Percentiles rank a stretch among this genome's conserved stretches.
These are phyloP conservation scores for Yamadazyma diospyri DNA, from an alignment of 1,139 yeast genomes.

Conservation along the genomic window DNA sequence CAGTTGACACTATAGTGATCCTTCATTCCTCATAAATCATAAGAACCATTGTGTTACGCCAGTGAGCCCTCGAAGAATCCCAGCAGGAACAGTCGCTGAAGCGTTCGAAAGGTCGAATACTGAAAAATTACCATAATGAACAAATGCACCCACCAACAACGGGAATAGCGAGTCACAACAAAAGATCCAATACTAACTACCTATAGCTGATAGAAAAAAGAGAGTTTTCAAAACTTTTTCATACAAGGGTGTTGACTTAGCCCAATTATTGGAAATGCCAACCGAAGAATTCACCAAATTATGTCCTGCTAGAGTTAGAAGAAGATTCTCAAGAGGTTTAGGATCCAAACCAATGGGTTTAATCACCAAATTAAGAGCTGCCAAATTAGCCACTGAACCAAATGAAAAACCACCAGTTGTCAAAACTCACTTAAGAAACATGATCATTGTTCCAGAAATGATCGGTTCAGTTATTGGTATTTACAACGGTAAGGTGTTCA, in stretches of 20 bases:
- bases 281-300: constrained; percentile 96
- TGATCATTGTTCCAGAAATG: constrained; percentile 99
- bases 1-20: too few species aligned
- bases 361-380: constrained; percentile 97
- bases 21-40: neutral
- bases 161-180: too few species aligned
- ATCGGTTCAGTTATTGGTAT: constrained; percentile 98
- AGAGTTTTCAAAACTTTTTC: constrained; percentile 95
- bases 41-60: too few species aligned
- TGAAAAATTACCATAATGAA: too few species aligned
- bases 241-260: constrained; percentile 98
- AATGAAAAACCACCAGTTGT: constrained; percentile 97
- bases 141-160: too few species aligned
- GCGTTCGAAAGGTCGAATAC: too few species aligned
- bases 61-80: too few species aligned
- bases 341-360: constrained; percentile 95
- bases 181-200: too few species aligned
- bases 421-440: constrained; percentile 99
- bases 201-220: constrained; percentile 70
- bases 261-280: constrained; percentile 89
- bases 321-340: constrained; percentile 98
- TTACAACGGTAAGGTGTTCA: constrained; percentile 99
- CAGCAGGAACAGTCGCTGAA: too few species aligned
- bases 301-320: constrained; percentile 98
- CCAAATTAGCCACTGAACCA: constrained; percentile 87